These are phyloP conservation scores for Annona cherimola DNA, from an alignment of 164 flowering plant genomes.

Conservation along the genomic window DNA sequence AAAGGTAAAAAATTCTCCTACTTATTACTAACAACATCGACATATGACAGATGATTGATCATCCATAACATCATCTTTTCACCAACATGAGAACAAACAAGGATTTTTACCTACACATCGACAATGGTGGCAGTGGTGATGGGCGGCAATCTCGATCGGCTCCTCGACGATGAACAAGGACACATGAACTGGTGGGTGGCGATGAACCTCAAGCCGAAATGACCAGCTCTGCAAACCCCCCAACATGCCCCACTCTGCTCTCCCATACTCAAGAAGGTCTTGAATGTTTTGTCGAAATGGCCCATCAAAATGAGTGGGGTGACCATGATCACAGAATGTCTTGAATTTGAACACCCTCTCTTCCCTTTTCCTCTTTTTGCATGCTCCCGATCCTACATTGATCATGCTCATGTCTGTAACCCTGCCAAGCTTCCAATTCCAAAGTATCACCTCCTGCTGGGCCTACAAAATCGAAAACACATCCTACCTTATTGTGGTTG, in stretches of 20 bases:
- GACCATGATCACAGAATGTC: constrained; percentile 62
- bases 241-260: constrained; percentile 29
- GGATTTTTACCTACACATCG: constrained; percentile 56
- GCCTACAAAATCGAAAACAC: neutral
- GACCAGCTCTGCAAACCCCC: constrained; percentile 59
- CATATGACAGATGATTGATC: neutral
- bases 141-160: constrained; percentile 34
- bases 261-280: constrained; percentile 58
- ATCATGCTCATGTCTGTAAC: constrained; percentile 29
- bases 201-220: constrained; percentile 71
- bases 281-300: constrained; percentile 57
- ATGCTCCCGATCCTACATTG: constrained; percentile 23
- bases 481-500: neutral
- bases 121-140: constrained; percentile 72
- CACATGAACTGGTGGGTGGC: constrained; percentile 51
- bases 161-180: constrained; percentile 71
- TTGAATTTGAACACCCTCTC: constrained; percentile 63
- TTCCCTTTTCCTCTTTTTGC: constrained; percentile 74
- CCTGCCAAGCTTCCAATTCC: neutral
- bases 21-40: neutral
- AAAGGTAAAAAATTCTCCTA: neutral
- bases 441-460: neutral
- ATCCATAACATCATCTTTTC: neutral
- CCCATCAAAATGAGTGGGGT: constrained; percentile 56
- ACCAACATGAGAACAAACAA: neutral